phyloP scores from a whole-genome alignment of 176 grass and related monocot species.

The Zea luxurians region DNA sequence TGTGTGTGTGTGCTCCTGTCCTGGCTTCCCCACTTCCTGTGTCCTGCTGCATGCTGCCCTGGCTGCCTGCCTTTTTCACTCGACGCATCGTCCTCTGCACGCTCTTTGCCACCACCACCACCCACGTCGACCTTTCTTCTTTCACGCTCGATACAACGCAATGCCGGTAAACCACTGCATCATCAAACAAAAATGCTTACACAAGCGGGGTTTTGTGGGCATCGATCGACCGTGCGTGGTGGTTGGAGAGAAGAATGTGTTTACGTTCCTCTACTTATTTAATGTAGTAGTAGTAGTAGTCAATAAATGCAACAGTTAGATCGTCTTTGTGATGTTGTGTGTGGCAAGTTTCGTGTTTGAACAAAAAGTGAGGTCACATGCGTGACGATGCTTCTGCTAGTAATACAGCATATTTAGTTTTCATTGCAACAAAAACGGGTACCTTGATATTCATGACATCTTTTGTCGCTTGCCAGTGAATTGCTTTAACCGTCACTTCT shows the following conservation, averaged over 20 bases:
- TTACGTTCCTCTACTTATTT: not conserved
- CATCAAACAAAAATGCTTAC: constrained; percentile 28
- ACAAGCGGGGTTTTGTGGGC: not conserved
- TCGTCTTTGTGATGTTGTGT: not conserved
- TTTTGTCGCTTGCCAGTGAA: not conserved
- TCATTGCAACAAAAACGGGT: not conserved
- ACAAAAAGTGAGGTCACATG: not conserved
- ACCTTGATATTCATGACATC: not conserved
- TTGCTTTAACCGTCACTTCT: not conserved
- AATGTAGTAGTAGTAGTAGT: not conserved
- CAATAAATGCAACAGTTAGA: not conserved
- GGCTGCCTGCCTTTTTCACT: constrained; percentile 27
- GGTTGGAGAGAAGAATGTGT: constrained; percentile 10
- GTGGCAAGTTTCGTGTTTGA: not conserved
- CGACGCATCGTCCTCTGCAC: constrained; percentile 18
- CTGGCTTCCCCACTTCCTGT: not conserved
- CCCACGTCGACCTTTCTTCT: not conserved
- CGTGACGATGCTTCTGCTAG: not conserved
- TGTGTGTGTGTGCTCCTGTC: constrained; percentile 26
- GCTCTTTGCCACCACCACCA: not conserved
- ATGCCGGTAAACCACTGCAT: not conserved
- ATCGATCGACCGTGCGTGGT: not conserved
- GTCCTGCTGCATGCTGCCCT: not conserved
- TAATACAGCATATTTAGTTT: not conserved
- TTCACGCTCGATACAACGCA: not conserved